phyloP scores from a whole-genome alignment of 805 yeast genomes.

The Kodamaea laetipori region DNA sequence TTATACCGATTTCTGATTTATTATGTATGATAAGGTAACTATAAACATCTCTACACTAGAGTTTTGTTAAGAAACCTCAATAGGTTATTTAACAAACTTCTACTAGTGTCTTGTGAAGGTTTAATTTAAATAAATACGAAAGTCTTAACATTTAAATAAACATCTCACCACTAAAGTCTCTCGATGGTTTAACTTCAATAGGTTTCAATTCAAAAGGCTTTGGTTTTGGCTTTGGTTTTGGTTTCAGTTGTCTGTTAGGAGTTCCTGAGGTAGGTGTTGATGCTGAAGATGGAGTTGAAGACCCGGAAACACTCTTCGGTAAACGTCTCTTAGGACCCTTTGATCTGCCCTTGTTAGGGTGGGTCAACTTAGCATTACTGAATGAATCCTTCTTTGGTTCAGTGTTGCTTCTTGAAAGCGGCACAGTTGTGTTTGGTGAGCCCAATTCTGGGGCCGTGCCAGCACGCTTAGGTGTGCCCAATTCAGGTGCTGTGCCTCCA shows the following conservation, averaged over 20 bases:
- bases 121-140: no score
- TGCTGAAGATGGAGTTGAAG: neutral
- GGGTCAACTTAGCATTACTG: constrained; percentile 35
- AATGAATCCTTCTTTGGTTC: constrained; percentile 1
- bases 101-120: no score
- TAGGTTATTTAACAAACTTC: no score
- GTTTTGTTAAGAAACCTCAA: neutral
- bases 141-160: constrained; percentile 30
- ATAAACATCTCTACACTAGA: neutral
- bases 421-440: neutral
- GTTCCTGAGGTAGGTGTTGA: neutral
- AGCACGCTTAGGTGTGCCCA: constrained; percentile 10
- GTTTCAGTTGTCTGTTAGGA: constrained; percentile 1
- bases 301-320: constrained; percentile 31
- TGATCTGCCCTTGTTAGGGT: constrained; percentile 49
- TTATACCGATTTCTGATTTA: neutral
- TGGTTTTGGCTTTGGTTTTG: constrained; percentile 13
- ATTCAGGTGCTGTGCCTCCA: constrained; percentile 30
- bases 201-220: constrained; percentile 19
- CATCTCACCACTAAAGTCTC: constrained; percentile 34
- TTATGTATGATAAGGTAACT: neutral
- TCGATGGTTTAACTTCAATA: constrained; percentile 24
- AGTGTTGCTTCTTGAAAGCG: constrained; percentile 9
- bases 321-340: constrained; percentile 55
- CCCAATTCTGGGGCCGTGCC: constrained; percentile 24